Evolutionary conservation across 768 basidiomycete species (phyloP).

Genomic region (Gloeostereum incarnatum): DNA sequence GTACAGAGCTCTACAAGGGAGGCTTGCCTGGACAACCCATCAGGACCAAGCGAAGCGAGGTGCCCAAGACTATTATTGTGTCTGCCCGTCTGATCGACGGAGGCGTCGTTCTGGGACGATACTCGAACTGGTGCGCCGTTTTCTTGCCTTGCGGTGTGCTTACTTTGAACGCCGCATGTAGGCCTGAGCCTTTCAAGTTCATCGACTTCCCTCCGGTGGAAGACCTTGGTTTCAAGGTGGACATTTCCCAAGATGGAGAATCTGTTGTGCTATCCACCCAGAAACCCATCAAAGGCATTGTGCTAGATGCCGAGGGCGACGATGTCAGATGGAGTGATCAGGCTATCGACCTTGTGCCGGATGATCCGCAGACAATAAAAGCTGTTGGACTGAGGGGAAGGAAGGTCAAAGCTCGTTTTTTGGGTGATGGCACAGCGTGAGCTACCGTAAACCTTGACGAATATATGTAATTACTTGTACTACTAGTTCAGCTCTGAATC

Average conservation of each 20-base stretch:
- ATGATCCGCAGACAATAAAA: slow-evolving; percentile 63
- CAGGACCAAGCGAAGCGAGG: slow-evolving; percentile 55
- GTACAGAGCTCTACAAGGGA: slow-evolving; percentile 77
- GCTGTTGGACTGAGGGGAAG: slow-evolving; percentile 64
- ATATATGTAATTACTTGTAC: no score
- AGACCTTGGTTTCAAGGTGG: slow-evolving; percentile 50
- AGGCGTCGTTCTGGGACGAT: slow-evolving; percentile 55
- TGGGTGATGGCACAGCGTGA: slow-evolving; percentile 72
- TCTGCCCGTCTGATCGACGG: slow-evolving; percentile 53
- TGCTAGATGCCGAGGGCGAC: slow-evolving; percentile 69
- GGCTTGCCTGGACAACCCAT: slow-evolving; percentile 64
- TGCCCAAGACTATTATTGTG: slow-evolving; percentile 59
- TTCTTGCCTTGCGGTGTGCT: not conserved
- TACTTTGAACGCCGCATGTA: slow-evolving; percentile 19
- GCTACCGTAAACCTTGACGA: slow-evolving; percentile 1
- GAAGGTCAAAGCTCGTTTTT: slow-evolving; percentile 51
- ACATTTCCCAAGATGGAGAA: slow-evolving; percentile 43
- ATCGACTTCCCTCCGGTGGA: slow-evolving; percentile 65
- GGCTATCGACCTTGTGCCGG: slow-evolving; percentile 83
- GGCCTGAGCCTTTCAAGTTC: slow-evolving; percentile 95
- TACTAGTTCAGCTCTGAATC: no score
- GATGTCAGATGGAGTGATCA: slow-evolving; percentile 82
- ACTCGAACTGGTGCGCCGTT: slow-evolving; percentile 59
- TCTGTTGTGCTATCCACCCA: slow-evolving; percentile 44
- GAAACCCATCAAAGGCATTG: slow-evolving; percentile 81